phyloP scores from a whole-genome alignment of 208 protist species.

The Leishmania mexicana region DNA sequence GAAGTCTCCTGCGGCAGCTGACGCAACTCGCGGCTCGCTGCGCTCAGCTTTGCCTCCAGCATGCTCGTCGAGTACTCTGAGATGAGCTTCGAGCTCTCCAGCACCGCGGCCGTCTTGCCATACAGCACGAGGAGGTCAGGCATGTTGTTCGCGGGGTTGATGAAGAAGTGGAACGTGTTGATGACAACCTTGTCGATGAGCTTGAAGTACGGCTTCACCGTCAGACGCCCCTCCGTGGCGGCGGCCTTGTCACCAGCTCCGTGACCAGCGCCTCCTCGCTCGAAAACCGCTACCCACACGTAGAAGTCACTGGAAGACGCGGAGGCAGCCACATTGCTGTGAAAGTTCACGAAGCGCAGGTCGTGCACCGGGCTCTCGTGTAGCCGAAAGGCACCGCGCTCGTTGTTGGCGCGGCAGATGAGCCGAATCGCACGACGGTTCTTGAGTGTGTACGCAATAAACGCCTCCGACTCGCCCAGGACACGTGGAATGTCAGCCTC shows the following conservation, averaged over 20 bases:
- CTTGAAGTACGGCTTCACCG: slow-evolving; percentile 75
- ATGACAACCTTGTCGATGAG: slow-evolving; percentile 73
- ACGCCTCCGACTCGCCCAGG: slow-evolving; percentile 76
- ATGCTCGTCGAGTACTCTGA: slow-evolving; percentile 38
- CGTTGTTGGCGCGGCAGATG: slow-evolving; percentile 63
- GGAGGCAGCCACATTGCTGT: slow-evolving; percentile 86
- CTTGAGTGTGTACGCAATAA: slow-evolving; percentile 85
- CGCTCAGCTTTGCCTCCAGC: slow-evolving; percentile 54
- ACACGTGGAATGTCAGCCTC: slow-evolving; percentile 51
- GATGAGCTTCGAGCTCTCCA: slow-evolving; percentile 84
- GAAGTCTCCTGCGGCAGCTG: slow-evolving; percentile 37
- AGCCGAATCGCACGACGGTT: slow-evolving; percentile 67
- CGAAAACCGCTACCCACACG: slow-evolving; percentile 74
- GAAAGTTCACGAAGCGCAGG: slow-evolving; percentile 87
- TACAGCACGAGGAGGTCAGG: slow-evolving; percentile 84
- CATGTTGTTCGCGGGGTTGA: slow-evolving; percentile 60
- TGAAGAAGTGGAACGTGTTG: slow-evolving; percentile 80
- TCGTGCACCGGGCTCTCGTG: slow-evolving; percentile 66
- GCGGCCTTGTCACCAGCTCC: slow-evolving; percentile 14
- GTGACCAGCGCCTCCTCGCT: slow-evolving; percentile 6
- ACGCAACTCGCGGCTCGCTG: slow-evolving; percentile 59
- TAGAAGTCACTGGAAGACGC: slow-evolving; percentile 68
- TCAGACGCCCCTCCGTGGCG: slow-evolving; percentile 29
- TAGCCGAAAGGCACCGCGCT: slow-evolving; percentile 47
- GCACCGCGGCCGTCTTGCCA: slow-evolving; percentile 61